phyloP scores from a whole-genome alignment of 1,284 basidiomycete genomes.

The Sanguinoderma infundibulare region DNA sequence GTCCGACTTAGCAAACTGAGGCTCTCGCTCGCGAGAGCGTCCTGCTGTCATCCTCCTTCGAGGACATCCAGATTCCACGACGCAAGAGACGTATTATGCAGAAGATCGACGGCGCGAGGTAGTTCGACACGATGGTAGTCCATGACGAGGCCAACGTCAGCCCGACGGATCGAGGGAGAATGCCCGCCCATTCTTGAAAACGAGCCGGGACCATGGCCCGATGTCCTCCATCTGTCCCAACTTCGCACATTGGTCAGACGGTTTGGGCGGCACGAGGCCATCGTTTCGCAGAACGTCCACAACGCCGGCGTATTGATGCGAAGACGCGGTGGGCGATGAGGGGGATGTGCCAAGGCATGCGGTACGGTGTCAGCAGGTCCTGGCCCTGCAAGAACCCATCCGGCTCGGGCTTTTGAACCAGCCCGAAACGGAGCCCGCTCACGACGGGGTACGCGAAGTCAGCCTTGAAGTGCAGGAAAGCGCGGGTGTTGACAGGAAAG shows the following conservation, averaged over 20 bases:
- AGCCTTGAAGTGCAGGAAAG: conserved; percentile 15
- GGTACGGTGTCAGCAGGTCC: conserved; percentile 13
- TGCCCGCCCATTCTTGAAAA: conserved; percentile 1
- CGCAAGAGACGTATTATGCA: no score
- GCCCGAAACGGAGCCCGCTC: conserved; percentile 16
- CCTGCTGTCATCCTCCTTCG: no score
- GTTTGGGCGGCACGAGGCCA: not conserved
- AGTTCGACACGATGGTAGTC: no score
- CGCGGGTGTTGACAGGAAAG: conserved; percentile 21
- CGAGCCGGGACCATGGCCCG: conserved; percentile 7
- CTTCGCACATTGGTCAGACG: not conserved
- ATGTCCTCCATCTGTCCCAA: not conserved
- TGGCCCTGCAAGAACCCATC: not conserved
- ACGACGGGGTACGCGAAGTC: conserved; percentile 3
- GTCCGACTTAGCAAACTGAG: no score
- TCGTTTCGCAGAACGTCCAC: not conserved
- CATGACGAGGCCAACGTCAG: no score
- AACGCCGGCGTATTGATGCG: not conserved
- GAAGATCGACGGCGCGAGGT: no score
- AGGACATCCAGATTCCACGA: no score
- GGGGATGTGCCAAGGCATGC: conserved; percentile 15
- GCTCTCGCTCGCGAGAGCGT: no score
- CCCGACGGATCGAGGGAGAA: conserved; percentile 12
- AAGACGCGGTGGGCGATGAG: conserved; percentile 6
- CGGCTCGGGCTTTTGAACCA: conserved; percentile 3